phyloP scores from a whole-genome alignment of 495 filamentous ascomycete species.

The Neurospora sp. region DNA sequence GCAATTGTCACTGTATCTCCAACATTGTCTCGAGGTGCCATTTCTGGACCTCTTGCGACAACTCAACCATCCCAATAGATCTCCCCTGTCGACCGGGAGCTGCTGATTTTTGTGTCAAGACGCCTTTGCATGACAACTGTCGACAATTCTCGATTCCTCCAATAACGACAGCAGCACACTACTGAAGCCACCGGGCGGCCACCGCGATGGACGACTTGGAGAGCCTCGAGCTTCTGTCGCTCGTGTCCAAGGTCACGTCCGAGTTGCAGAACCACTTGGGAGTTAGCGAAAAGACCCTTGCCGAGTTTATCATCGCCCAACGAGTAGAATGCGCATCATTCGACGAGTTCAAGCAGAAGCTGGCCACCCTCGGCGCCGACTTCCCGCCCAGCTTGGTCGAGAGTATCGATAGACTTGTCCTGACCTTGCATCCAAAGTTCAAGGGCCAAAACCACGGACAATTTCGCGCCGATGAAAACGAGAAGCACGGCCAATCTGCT shows the following conservation, averaged over 20 bases:
- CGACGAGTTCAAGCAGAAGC: constrained; percentile 56
- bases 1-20: neutral
- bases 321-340: constrained; percentile 64
- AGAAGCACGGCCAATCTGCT: constrained; percentile 26
- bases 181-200: neutral
- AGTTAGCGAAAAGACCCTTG: constrained; percentile 85
- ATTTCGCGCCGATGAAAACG: constrained; percentile 33
- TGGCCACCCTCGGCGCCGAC: constrained; percentile 66
- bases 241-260: constrained; percentile 89
- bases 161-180: neutral
- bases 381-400: constrained; percentile 85
- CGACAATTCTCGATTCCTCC: neutral
- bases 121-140: neutral
- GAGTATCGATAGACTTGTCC: constrained; percentile 78
- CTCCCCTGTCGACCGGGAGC: neutral
- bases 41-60: neutral
- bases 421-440: constrained; percentile 84
- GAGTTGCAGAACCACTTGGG: constrained; percentile 92
- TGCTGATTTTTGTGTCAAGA: neutral
- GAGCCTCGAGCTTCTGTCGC: constrained; percentile 80
- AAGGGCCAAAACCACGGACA: constrained; percentile 37
- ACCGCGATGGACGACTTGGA: constrained; percentile 76
- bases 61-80: neutral
- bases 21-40: neutral
- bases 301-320: constrained; percentile 90